A percentile compares a stretch with the other conserved stretches of the same genome.
Conservation (phyloP, 768 basidiomycete species). For the Boletus rufocinnamomeus region DNA sequence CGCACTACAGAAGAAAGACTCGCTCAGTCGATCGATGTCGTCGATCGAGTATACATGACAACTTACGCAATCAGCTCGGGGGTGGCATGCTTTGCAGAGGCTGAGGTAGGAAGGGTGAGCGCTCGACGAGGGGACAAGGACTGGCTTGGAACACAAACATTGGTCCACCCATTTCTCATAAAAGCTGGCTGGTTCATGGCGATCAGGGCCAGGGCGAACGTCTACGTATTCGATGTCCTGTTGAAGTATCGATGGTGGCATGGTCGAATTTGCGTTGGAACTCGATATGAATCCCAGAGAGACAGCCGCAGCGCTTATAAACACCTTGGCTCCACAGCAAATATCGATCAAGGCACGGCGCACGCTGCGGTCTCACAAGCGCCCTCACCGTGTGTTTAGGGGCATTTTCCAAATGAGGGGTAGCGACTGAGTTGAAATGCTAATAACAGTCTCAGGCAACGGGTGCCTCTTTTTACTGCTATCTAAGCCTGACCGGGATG, state of each 20-base stretch:
- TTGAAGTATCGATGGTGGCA: slow-evolving; percentile 12
- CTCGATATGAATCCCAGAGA: neutral
- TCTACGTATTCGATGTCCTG: slow-evolving; percentile 32
- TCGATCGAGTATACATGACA: neutral
- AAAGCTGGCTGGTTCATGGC: slow-evolving; percentile 39
- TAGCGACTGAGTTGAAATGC: slow-evolving; percentile 14
- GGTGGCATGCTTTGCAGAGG: slow-evolving; percentile 52
- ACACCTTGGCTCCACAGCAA: slow-evolving; percentile 9
- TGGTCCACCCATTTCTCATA: slow-evolving; percentile 55
- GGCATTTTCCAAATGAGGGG: slow-evolving; percentile 17
- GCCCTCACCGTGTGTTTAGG: slow-evolving; percentile 3
- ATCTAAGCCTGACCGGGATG: slow-evolving; percentile 48
- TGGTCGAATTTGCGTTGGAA: slow-evolving; percentile 6
- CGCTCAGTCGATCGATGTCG: slow-evolving; percentile 8
- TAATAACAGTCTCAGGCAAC: neutral
- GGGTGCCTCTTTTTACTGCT: neutral
- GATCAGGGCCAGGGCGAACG: slow-evolving; percentile 7
- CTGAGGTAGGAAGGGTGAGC: slow-evolving; percentile 31
- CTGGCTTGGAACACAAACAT: slow-evolving; percentile 35
- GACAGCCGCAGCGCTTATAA: slow-evolving; percentile 7
- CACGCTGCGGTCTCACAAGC: neutral
- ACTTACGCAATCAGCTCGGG: slow-evolving; percentile 51
- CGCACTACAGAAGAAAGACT: slow-evolving; percentile 29
- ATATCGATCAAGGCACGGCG: neutral
- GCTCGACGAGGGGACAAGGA: neutral